Evolutionary conservation across 441 rosid genomes (phyloP).

Genomic region (Pelargonium myrrhifolium): DNA sequence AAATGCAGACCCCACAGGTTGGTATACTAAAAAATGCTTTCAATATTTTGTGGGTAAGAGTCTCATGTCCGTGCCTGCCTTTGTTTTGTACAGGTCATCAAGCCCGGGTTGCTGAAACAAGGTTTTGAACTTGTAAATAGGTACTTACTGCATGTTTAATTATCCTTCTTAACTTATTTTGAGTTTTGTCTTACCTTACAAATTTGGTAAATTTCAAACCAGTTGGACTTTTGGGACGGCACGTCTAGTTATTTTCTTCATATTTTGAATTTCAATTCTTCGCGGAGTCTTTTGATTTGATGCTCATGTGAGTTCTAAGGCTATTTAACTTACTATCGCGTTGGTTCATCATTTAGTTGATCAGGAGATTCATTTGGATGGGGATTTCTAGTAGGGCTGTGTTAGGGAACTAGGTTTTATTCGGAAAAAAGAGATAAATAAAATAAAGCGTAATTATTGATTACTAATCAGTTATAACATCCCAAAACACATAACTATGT

Average conservation of each 20-base stretch:
- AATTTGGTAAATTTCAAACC: neutral
- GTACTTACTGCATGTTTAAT: constrained; percentile 26
- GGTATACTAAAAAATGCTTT: neutral
- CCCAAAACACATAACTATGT: too few species aligned
- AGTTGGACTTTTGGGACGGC: neutral
- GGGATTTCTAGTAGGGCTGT: too few species aligned
- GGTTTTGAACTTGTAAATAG: constrained; percentile 88
- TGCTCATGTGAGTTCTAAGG: neutral
- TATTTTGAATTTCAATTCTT: neutral
- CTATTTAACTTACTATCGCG: neutral
- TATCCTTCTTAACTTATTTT: neutral
- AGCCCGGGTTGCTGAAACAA: constrained; percentile 61
- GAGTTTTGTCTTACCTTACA: neutral
- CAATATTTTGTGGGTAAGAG: neutral
- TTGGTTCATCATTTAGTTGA: too few species aligned
- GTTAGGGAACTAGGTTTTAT: too few species aligned
- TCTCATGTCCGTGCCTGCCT: neutral
- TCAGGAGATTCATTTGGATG: too few species aligned
- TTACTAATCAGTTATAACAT: too few species aligned
- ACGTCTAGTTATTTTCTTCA: neutral
- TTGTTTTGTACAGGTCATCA: constrained; percentile 50
- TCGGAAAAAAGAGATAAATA: too few species aligned
- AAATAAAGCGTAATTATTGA: too few species aligned
- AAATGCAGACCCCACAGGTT: constrained; percentile 99
- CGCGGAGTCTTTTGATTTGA: neutral